Evolutionary conservation across 1,139 yeast genomes (phyloP).

Genomic region (Magnusiomyces tetraspermus): DNA sequence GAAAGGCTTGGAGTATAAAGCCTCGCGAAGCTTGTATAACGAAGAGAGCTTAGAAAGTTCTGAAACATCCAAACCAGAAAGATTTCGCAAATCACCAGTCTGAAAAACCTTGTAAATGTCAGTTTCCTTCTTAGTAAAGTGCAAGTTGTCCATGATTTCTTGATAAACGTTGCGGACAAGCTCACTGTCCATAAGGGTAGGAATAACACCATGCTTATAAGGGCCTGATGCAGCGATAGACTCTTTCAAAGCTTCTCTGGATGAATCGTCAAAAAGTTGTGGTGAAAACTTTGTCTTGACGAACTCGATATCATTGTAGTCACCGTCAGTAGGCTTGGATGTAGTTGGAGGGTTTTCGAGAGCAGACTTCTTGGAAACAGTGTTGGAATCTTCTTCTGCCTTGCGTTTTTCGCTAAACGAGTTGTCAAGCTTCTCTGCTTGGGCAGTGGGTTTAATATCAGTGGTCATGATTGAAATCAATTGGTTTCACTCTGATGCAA

Average conservation of each 20-base stretch:
- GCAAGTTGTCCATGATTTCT: conserved; percentile 75
- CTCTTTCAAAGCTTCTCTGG: conserved; percentile 13
- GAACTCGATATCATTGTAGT: background rate
- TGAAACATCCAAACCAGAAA: conserved; percentile 72
- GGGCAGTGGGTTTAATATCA: background rate
- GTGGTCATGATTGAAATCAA: conserved; percentile 2
- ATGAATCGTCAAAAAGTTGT: conserved; percentile 6
- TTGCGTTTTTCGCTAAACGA: background rate
- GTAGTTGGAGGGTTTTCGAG: background rate
- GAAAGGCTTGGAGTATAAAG: conserved; percentile 76
- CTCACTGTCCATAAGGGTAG: conserved; percentile 62
- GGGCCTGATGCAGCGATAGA: conserved; percentile 49
- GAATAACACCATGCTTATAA: conserved; percentile 81
- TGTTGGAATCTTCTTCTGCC: background rate
- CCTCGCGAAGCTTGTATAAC: conserved; percentile 67
- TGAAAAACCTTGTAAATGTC: conserved; percentile 93
- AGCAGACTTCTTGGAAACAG: background rate
- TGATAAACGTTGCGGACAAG: conserved; percentile 68
- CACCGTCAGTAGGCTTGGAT: background rate
- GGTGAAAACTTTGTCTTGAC: conserved; percentile 6
- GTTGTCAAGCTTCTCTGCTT: background rate
- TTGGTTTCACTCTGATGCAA: no score
- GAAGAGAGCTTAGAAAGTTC: conserved; percentile 69
- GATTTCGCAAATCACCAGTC: conserved; percentile 89
- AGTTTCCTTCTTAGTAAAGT: conserved; percentile 90